Conservation (phyloP, 306 rosid genomes). For the Casuarina glauca region DNA sequence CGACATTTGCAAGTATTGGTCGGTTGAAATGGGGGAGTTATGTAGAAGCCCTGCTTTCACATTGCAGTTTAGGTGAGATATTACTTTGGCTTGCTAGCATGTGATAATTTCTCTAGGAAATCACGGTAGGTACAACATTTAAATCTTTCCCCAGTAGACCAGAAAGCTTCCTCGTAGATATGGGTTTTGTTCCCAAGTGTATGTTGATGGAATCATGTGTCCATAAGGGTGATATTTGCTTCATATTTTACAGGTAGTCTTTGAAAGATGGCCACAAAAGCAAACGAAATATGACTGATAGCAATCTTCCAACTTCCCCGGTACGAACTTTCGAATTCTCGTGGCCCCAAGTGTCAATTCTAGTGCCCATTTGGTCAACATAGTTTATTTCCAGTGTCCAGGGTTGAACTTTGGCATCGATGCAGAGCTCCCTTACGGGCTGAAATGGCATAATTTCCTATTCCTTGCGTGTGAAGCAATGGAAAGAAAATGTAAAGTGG, state of each 20-base stretch:
- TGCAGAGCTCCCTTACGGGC: conserved; percentile 17
- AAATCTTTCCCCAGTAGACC: conserved; percentile 10
- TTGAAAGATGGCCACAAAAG: conserved; percentile 18
- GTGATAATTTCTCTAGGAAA: conserved; percentile 45
- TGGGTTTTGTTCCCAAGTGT: neutral
- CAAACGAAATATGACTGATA: conserved; percentile 33
- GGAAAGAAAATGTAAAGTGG: conserved; percentile 32
- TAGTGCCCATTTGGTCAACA: conserved; percentile 33
- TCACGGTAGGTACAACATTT: conserved; percentile 61
- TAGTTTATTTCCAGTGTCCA: conserved; percentile 13
- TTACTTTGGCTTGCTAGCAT: conserved; percentile 61
- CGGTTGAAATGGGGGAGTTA: neutral
- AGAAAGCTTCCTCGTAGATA: neutral
- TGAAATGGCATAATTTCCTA: conserved; percentile 29
- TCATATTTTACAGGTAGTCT: conserved; percentile 22
- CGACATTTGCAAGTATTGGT: conserved; percentile 26
- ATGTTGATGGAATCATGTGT: neutral
- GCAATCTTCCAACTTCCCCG: conserved; percentile 32
- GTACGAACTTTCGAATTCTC: conserved; percentile 11
- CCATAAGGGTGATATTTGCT: neutral
- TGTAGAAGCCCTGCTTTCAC: conserved; percentile 1
- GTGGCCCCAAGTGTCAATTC: conserved; percentile 34
- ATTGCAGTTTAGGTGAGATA: conserved; percentile 37
- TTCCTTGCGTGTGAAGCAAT: conserved; percentile 76
- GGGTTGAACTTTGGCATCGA: neutral